Base-by-base conservation (phyloP, 768 basidiomycete species). In the Termitomyces sp. region DNA sequence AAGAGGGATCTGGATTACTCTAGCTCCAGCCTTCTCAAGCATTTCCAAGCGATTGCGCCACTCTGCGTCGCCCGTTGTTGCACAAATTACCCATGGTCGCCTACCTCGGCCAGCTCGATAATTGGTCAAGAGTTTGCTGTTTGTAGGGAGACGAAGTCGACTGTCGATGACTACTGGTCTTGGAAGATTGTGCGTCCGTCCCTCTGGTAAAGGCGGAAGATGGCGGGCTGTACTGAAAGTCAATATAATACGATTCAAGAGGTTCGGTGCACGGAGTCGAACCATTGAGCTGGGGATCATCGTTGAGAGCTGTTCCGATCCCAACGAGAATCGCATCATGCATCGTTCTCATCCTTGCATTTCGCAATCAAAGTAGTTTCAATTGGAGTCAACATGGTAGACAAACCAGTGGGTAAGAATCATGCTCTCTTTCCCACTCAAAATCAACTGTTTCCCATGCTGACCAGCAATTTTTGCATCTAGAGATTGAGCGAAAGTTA, bases 251-350 rank as follows among this genome's bases (percentile, higher is more conserved):
- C n/a, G n/a, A n/a, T n/a, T n/a, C 8, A 10, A 7, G 24, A 7
- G 49, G 16, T 41, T 18, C 22, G 32, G 22, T 43, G 20, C 46
- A 55, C 20, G 4, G 7, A 58, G 43, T 68, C 84, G 62, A 63
- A 92, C 95, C 85, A 64, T 95, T 96, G n/a, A 99, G 77, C 66
- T 97, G 90, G 4, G 96, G 96, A 68, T 99, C 80, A 65, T 99
- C 96, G 59, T 93, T 92, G 46, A 93, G 72, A 22, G 92, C 86
- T 0, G 96, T 98, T 8, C 90, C 91, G 37, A 94, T 83, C 2
- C 96, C 96, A 44, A 99, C 79, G 14, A 99, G 74, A 59, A 99
- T 98, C 9, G 82, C 94, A 65, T 97, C 92, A 71, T 98, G 96
- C 80, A 92, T 83, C 0, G 92, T 79, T 60, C 96, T 78, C 84